Base-by-base conservation (phyloP, 2,329 filamentous ascomycete species). In the Claviceps arundinis region DNA sequence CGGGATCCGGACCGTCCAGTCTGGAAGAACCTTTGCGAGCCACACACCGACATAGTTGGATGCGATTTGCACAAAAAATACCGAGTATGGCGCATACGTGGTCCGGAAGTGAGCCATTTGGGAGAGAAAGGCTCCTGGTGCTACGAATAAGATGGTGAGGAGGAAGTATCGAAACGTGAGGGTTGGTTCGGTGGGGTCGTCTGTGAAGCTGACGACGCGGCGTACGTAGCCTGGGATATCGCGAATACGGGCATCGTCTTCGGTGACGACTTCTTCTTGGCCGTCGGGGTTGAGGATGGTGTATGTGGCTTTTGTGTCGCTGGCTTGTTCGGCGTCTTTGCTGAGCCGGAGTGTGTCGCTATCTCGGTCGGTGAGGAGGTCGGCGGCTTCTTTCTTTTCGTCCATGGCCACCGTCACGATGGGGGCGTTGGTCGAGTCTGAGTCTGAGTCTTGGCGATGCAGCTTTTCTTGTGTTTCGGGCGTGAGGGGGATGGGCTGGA, bases 21-120 rank as follows among this genome's bases (percentile, higher is more conserved):
- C 63, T 1, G 77, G 77, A 1, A 80, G 63, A 1, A 73, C 61
- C 49, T 70, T 70, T 1, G 76, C 76, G 2, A 80, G 68, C 64
- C 76, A 76, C 37, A 71, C 65, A 1, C 76, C 77, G 11, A 72
- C 68, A 52, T 79, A 79, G 57, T 78, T 77, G 47, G 71, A 76
- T 0, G 75, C 76, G 48, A 80, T 77, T 57, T 79, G 76, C 37
- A 82, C 78, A 55, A 82, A 82, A 61, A 81, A 81, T 47, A 82
- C 72, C 0, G 77, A 79, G 59, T 81, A 82, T 0, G 74, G 73
- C 1, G 76, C 75, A 44, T 71, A 72, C 0, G 78, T 81, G 1
- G 78, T 81, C 45, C 78, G 71, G 58, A 73, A 82, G 48, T 72
- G 69, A 55, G 72, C 73, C 70, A 80, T 74, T 58, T 77, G 73